A percentile compares a stretch with the other conserved stretches of the same genome.
Conservation (phyloP, 1,139 yeast genomes). For the Magnusiomyces ingens region DNA sequence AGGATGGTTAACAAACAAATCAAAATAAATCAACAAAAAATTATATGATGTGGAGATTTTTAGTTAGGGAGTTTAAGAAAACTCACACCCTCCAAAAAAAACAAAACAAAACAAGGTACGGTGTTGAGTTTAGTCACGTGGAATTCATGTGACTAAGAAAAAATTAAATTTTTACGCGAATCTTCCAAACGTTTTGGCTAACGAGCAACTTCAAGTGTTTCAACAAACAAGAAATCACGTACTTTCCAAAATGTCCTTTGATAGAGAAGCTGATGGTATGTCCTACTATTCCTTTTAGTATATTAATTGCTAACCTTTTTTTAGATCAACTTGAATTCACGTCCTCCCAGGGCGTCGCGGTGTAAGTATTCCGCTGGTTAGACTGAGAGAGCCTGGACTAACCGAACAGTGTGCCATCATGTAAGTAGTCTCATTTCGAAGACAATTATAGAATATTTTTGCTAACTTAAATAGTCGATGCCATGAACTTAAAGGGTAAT, state of each 20-base stretch:
- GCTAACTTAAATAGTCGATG: constrained; percentile 14
- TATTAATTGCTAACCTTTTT: neutral
- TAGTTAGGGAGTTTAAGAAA: too few species aligned
- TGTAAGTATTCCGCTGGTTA: constrained; percentile 9
- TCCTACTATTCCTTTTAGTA: neutral
- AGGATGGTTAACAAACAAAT: too few species aligned
- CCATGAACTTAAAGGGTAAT: constrained; percentile 17
- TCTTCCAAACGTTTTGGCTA: too few species aligned
- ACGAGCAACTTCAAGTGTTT: too few species aligned
- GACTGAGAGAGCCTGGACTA: too few species aligned
- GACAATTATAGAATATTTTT: neutral
- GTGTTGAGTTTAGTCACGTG: too few species aligned
- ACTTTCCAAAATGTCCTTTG: constrained; percentile 7
- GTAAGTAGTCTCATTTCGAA: neutral
- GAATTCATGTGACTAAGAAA: too few species aligned
- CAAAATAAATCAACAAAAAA: too few species aligned
- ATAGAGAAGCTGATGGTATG: constrained; percentile 18
- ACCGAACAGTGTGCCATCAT: constrained; percentile 6
- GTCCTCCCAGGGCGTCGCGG: constrained; percentile 16
- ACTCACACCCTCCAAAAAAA: too few species aligned
- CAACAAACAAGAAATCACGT: neutral
- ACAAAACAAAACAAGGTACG: too few species aligned
- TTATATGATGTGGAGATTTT: too few species aligned
- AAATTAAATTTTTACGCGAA: too few species aligned
- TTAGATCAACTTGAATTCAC: constrained; percentile 17